Conservation (phyloP, 2,329 filamentous ascomycete genomes). For the Alternaria sp. region DNA sequence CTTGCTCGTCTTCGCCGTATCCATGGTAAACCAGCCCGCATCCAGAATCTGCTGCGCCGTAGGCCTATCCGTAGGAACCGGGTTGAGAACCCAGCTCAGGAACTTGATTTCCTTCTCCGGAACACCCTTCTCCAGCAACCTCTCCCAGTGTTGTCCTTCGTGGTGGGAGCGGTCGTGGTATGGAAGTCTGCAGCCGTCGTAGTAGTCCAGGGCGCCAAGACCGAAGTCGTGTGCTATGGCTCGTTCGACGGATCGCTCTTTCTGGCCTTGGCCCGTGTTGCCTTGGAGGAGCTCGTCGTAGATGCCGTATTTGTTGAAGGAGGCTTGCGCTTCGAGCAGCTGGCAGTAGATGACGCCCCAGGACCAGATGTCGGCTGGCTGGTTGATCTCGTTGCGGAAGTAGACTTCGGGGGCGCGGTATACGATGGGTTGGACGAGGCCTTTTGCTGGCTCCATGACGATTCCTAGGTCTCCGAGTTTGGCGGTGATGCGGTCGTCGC, state of each 20-base stretch:
- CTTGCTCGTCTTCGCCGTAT: background rate
- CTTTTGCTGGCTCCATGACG: constrained; percentile 17
- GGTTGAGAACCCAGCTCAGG: constrained; percentile 13
- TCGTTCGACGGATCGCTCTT: constrained; percentile 8
- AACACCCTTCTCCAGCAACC: constrained; percentile 5
- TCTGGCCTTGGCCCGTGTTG: constrained; percentile 3
- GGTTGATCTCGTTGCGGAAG: constrained; percentile 15
- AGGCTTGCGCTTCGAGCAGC: constrained; percentile 15
- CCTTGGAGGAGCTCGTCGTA: constrained; percentile 10
- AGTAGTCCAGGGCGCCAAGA: constrained; percentile 1
- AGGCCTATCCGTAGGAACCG: constrained; percentile 10
- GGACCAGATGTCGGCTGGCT: constrained; percentile 15
- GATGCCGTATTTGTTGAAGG: constrained; percentile 11
- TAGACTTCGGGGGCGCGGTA: constrained; percentile 19
- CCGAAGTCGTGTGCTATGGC: constrained; percentile 16
- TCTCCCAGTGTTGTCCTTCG: constrained; percentile 15
- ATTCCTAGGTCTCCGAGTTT: constrained; percentile 17
- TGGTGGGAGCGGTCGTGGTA: constrained; percentile 7
- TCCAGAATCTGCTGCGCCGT: constrained; percentile 7
- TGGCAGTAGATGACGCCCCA: constrained; percentile 18
- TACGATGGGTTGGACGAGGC: constrained; percentile 15
- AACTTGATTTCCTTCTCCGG: constrained; percentile 12
- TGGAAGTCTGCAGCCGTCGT: constrained; percentile 9
- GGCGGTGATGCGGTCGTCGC: constrained; percentile 4
- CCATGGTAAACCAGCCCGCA: constrained; percentile 6